Base-by-base conservation (phyloP, 768 basidiomycete species). In the Leucocoprinus sp. region DNA sequence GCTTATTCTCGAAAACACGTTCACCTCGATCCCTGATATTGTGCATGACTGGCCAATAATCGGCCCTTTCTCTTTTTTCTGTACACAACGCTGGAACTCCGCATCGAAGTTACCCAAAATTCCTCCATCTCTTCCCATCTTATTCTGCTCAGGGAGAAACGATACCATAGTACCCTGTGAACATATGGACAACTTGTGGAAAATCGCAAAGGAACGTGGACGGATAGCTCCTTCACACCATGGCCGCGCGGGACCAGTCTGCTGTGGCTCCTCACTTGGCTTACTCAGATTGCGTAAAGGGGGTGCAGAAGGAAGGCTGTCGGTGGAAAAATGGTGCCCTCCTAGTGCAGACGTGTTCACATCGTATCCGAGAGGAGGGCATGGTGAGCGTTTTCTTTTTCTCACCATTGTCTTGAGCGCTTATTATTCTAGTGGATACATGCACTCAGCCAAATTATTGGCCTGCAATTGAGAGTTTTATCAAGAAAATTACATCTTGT, bases 1-100 rank as follows among this genome's bases (percentile, higher is more conserved):
- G 0, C 67, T 93, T 18, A 76, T 95, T 29, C 64, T 93, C 48
- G 91, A 93, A 64, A 93, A 93, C 58, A 93, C 93, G 0, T 95
- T 93, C 63, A 73, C 82, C 29, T 88, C 84, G 22, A 75, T 95
- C 37, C 82, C 82, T 1, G 71, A 76, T 31, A 73, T 93, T 34
- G 83, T 89, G 0, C 66, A 71, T 47, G 71, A 74, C 9, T 68
- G 88, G 53, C 89, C 89, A 1, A 54, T 75, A 36, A 71, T 91
- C 23, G 68, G 75, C 17, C 0, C 69, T 90, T 59, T 68, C 84
- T 8, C 83, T 81, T 57, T 69, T 91, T 8, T 81, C 82, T 54
- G 76, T 84, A 43, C 78, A 93, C 59, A 77, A 81, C 49, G 87
- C 87, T 0, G 73, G 72, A 2, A 64, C 69, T 4, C 77, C 78